A percentile compares a stretch with the other conserved stretches of the same genome.
Evolutionary conservation across 2,329 filamentous ascomycete species (phyloP).

Genomic region (Graphiopsis chlorocephala): DNA sequence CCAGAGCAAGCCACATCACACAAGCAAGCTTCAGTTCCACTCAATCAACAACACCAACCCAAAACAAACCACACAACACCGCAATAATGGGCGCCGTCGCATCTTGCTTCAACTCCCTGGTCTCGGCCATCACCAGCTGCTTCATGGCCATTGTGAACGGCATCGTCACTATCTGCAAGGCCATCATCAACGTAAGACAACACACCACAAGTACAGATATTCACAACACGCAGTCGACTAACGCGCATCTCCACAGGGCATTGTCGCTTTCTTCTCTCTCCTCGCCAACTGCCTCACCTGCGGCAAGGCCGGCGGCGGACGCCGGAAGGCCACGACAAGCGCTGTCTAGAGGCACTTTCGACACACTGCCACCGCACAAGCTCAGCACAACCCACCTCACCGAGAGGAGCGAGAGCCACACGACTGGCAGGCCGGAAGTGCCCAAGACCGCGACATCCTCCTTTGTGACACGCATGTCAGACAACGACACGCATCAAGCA

Average conservation of each 20-base stretch:
- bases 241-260: slow-evolving; percentile 37
- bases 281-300: slow-evolving; percentile 51
- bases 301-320: slow-evolving; percentile 40
- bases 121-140: slow-evolving; percentile 47
- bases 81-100: slow-evolving; percentile 72
- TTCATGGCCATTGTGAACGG: slow-evolving; percentile 48
- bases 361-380: not conserved
- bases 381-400: not conserved
- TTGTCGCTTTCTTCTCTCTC: slow-evolving; percentile 49
- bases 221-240: not conserved
- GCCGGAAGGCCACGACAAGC: slow-evolving; percentile 38
- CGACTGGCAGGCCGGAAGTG: not conserved
- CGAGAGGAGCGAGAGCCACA: not conserved
- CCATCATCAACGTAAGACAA: slow-evolving; percentile 42
- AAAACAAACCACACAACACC: not conserved
- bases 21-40: slow-evolving; percentile 11
- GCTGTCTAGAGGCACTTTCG: slow-evolving; percentile 30
- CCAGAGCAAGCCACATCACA: not conserved
- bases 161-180: slow-evolving; percentile 46
- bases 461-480: not conserved
- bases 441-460: not conserved
- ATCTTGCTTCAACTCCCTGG: slow-evolving; percentile 58
- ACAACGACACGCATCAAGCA: not conserved
- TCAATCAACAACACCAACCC: slow-evolving; percentile 2
- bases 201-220: not conserved